Evolutionary conservation across 768 basidiomycete genomes (phyloP), one percentile per base, ranked within the genome.

Genomic region (Tricholoma matsutake): DNA sequence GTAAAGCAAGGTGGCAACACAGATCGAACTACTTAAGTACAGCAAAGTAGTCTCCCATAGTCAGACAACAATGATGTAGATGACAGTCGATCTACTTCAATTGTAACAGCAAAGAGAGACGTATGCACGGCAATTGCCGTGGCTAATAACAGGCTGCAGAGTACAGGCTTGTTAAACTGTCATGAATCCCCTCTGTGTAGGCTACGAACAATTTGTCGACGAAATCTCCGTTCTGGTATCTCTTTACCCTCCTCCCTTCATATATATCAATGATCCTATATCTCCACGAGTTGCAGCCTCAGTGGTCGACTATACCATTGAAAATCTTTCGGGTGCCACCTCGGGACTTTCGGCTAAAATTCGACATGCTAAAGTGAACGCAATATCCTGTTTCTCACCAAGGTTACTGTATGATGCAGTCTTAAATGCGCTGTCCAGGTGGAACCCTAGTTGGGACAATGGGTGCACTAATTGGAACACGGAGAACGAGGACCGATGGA

Each of bases 391-490:
- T 64, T 86, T 92, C 64, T 81, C 82, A 0, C 69, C 84, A 4
- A 80, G 86, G 6, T 65, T 92, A 5, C 70, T 93, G 49, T 94
- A 84, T 61, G 88, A 92, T 70, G 76, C 83, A 1, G 75, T 85
- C 6, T 73, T 93, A 57, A 88, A 92, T 66, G 68, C 78, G 5
- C 76, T 92, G 3, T 81, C 84, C 3, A 70, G 71, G 9, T 87
- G 85, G 83, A 74, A 70, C 13, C 78, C 84, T 8, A 69, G 72
- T 5, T 91, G 88, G 89, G 78, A 80, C 22, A 73, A 81, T 6
- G 88, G 86, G 13, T 87, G 86, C 62, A 71, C 70, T 25, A 85
- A 86, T 58, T 91, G 88, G 89, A 68, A 69, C 8, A 65, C 75
- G 7, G 75, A 72, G 13, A 69, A 73, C 4, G 76, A 74, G 5